Conservation (phyloP, 1,284 basidiomycete species). For the Moesziomyces sp. region DNA sequence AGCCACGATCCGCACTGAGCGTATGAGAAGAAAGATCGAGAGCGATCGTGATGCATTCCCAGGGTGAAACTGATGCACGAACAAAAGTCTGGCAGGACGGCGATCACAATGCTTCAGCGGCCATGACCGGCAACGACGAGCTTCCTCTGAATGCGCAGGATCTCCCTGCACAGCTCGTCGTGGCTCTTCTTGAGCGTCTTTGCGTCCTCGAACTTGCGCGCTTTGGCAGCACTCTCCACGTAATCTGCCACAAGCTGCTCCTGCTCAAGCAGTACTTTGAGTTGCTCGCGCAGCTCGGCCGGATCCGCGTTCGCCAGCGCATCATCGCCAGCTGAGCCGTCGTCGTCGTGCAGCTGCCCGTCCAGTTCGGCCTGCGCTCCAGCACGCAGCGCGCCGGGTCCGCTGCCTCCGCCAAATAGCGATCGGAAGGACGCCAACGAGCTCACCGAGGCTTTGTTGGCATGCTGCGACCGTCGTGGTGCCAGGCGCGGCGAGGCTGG, state of each 20-base stretch:
- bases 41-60: no score
- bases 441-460: constrained; percentile 28
- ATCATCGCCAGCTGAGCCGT: background rate
- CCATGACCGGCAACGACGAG: constrained; percentile 30
- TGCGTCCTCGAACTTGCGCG: constrained; percentile 63
- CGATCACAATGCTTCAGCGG: constrained; percentile 1
- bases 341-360: constrained; percentile 7
- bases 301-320: constrained; percentile 16
- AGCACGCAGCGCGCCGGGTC: constrained; percentile 4
- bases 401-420: constrained; percentile 33
- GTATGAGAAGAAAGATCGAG: no score
- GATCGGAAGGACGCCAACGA: constrained; percentile 39
- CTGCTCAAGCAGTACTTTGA: constrained; percentile 61
- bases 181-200: constrained; percentile 53
- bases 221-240: constrained; percentile 53
- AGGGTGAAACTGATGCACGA: no score
- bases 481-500: constrained; percentile 18
- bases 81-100: no score
- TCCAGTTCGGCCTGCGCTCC: constrained; percentile 7
- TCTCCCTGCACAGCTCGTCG: constrained; percentile 60
- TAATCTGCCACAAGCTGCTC: constrained; percentile 54
- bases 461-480: constrained; percentile 14
- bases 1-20: no score
- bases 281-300: constrained; percentile 37
- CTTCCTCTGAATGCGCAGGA: constrained; percentile 40